These are phyloP conservation scores for Rosa multiflora DNA, from an alignment of 306 rosid species.

Conservation along the genomic window DNA sequence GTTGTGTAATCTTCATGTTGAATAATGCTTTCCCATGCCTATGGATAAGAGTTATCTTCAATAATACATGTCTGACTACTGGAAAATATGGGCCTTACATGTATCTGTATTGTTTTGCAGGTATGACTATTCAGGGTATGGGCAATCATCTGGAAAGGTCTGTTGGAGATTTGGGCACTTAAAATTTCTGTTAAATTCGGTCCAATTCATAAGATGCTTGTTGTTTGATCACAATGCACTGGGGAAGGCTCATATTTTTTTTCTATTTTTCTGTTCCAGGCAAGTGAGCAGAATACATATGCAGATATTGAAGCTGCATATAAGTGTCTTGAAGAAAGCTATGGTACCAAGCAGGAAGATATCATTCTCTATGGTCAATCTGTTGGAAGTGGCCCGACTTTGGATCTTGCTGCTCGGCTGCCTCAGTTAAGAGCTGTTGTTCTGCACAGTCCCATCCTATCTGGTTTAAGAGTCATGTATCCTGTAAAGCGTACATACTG, in stretches of 20 bases:
- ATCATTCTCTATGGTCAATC: conserved; percentile 90
- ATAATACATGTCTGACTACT: background rate
- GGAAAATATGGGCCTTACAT: conserved; percentile 17
- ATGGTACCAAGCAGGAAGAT: conserved; percentile 85
- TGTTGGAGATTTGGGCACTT: conserved; percentile 32
- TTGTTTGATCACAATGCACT: conserved; percentile 27
- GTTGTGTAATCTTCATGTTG: background rate
- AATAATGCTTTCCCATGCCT: background rate
- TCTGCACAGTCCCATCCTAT: conserved; percentile 90
- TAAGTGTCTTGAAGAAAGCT: conserved; percentile 88
- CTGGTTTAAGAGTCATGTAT: conserved; percentile 96
- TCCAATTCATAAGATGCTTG: conserved; percentile 6
- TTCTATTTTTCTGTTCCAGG: conserved; percentile 48
- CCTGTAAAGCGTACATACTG: conserved; percentile 88
- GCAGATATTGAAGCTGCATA: conserved; percentile 93
- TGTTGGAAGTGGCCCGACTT: conserved; percentile 94
- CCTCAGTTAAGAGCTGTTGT: conserved; percentile 89
- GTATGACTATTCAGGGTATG: conserved; percentile 95
- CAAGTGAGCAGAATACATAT: conserved; percentile 93
- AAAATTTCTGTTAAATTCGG: background rate
- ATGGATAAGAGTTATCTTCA: background rate
- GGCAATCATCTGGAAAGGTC: conserved; percentile 96
- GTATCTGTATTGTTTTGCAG: conserved; percentile 44
- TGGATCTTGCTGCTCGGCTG: conserved; percentile 82
- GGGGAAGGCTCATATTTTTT: conserved; percentile 27